phyloP scores from a whole-genome alignment of 2,329 filamentous ascomycete species.

The Alternaria arbusti region DNA sequence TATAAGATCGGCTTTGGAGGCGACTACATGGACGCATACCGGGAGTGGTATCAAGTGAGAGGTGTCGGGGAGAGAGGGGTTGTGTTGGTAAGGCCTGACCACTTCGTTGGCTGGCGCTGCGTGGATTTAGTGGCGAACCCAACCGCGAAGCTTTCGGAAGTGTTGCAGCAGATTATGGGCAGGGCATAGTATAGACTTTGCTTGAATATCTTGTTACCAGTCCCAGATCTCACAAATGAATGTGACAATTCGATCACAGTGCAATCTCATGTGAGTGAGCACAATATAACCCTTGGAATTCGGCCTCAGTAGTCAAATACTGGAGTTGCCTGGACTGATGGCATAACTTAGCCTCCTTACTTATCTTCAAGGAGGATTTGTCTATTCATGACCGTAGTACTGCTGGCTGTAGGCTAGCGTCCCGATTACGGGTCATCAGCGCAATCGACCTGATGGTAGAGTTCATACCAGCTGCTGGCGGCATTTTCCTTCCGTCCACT shows the following conservation, averaged over 20 bases:
- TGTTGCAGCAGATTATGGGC: background rate
- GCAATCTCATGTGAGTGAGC: background rate
- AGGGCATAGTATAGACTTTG: background rate
- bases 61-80: slow-evolving; percentile 57
- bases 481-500: background rate
- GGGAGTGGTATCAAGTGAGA: slow-evolving; percentile 61
- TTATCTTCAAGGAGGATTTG: background rate
- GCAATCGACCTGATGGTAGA: background rate
- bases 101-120: slow-evolving; percentile 54
- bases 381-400: background rate
- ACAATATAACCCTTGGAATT: background rate
- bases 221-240: background rate
- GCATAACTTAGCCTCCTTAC: background rate
- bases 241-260: background rate
- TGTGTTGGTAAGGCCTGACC: slow-evolving; percentile 59
- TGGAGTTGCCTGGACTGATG: background rate
- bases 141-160: background rate
- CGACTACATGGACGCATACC: slow-evolving; percentile 68
- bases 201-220: background rate
- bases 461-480: background rate
- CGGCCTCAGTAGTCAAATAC: background rate
- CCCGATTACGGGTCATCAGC: background rate
- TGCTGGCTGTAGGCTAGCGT: background rate
- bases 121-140: background rate
- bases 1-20: slow-evolving; percentile 64